A percentile compares a stretch with the other conserved stretches of the same genome.
phyloP scores from a whole-genome alignment of 257 asterid species.

The Nicotiana tabacum region DNA sequence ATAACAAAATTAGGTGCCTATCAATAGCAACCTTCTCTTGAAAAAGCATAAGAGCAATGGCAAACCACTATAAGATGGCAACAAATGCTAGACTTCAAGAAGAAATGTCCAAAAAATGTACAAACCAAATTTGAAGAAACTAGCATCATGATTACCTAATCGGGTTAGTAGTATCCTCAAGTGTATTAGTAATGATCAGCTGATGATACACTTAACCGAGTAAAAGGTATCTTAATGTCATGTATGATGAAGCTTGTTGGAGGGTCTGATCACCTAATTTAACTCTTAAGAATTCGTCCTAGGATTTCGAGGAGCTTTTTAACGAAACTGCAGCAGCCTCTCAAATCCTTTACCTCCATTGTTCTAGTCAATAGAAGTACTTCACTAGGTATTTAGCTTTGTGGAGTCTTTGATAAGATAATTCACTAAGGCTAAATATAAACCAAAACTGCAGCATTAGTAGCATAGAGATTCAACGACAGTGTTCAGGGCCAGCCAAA shows the following conservation, averaged over 20 bases:
- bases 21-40: not conserved
- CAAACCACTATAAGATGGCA: not conserved
- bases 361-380: not conserved
- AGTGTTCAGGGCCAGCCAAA: not conserved
- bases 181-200: not conserved
- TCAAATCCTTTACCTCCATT: too few relatives aligned
- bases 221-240: not conserved
- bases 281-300: not conserved
- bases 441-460: not conserved
- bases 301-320: not conserved
- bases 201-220: not conserved
- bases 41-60: not conserved
- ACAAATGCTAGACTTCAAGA: not conserved
- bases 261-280: not conserved
- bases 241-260: not conserved
- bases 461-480: not conserved
- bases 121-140: not conserved
- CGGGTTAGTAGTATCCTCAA: not conserved
- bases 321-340: not conserved
- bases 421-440: not conserved
- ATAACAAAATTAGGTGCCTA: not conserved
- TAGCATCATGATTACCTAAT: not conserved
- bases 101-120: not conserved
- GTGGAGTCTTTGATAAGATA: constrained; percentile 1
- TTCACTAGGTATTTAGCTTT: not conserved